Base-by-base conservation (phyloP, 1,284 basidiomycete species). In the Marasmius oreades region DNA sequence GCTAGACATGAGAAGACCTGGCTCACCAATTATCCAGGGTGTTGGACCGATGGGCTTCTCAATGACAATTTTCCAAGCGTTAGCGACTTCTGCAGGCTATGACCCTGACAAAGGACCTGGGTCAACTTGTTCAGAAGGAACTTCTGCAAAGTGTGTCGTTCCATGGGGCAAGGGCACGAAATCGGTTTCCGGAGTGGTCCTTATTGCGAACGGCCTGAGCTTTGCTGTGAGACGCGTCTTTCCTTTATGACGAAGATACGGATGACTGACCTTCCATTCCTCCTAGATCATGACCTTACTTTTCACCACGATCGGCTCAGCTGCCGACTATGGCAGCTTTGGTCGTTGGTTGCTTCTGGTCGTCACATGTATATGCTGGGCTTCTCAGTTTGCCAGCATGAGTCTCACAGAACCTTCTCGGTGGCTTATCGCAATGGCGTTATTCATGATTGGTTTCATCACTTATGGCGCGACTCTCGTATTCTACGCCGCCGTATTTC, bases 401-500 rank as follows among this genome's bases (percentile, higher is more conserved):
- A 78, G 82, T 12, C 73, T 92, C 10, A 88, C 86, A 0, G 73
- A 74, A 31, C 82, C 90, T 2, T 77, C 77, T 24, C 79, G 87
- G 24, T 95, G 92, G 93, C 77, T 77, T 43, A 73, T 79, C 5
- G 88, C 87, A 0, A 92, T 93, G 80, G 87, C 73, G 0, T 71
- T 95, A 2, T 95, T 90, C 66, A 92, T 95, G 77, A 71, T 93
- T 31, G 87, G 90, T 16, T 86, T 92, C 69, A 85, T 91, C 52
- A 77, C 82, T 0, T 90, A 89, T 61, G 86, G 88, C 2, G 86
- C 87, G 3, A 90, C 88, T 0, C 77, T 90, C 10, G 86, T 90
- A 1, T 93, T 93, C 71, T 95, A 91, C 67, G 86, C 89, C 0
- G 91, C 92, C 0, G 70, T 86, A 5, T 94, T 95, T 67, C 92